Evolutionary conservation across 139 green algal genomes (phyloP), one percentile per base, ranked within the genome.

Genomic region (Picochlorum sp.): DNA sequence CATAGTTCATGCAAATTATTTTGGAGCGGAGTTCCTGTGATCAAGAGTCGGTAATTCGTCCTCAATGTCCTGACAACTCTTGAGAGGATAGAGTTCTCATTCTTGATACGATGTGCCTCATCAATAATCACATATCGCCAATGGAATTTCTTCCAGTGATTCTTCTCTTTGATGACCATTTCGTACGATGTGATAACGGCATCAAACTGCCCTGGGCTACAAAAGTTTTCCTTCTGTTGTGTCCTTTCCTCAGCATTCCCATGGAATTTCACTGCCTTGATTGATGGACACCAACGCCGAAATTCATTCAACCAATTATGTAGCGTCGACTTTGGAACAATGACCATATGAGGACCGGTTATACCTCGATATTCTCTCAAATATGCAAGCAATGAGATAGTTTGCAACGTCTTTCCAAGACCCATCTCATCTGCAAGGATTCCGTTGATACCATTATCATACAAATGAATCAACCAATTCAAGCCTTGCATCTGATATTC

Each of bases 71-170:
- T 80, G 37, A 98, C 84, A 14, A 85, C 85, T 75, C 73, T 78
- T 30, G 79, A 90, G 3, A 99, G 82, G 9, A 89, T 76, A 25
- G 76, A 91, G 72, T 99, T 98, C 61, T 97, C 91, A 67, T 99
- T 98, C 79, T 99, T 99, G 76, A 99, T 97, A 60, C 93, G 81
- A 65, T 99, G 93, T 37, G 93, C 93, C 69, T 99, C 93, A 62
- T 98, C 93, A 51, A 99, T 98, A 80, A 99, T 96, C 74, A 98
- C 89, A 79, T 99, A 99, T 47, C 89, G 76, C 89, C 88, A 99
- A 79, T 92, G 81, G 75, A 96, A 95, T 54, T 82, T 83, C 62
- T 85, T 87, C 72, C 97, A 90, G 64, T 87, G 71, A 61, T 82
- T 87, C 76, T 95, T 96, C 79, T 99, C 93, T 75, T 96, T 98